Percentiles rank a stretch among this genome's conserved stretches.
phyloP scores from a whole-genome alignment of 768 basidiomycete species.

The Boletus fagicola region DNA sequence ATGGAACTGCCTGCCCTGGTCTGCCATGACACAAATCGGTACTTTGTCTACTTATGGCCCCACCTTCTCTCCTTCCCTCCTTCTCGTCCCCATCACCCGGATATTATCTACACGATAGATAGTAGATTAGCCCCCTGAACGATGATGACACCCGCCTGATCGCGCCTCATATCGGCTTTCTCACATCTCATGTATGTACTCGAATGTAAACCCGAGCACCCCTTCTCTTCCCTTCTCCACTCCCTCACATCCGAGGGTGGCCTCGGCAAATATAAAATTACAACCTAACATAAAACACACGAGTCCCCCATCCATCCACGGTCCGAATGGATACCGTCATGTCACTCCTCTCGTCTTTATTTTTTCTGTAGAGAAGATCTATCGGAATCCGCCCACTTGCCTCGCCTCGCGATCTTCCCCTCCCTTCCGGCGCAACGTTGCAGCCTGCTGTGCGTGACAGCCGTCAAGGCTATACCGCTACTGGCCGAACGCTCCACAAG shows the following conservation, averaged over 20 bases:
- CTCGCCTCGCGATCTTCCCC: conserved; percentile 5
- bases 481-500: conserved; percentile 11
- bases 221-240: no score
- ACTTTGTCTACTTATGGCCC: conserved; percentile 13
- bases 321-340: not conserved
- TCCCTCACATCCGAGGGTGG: not conserved
- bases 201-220: not conserved
- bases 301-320: not conserved
- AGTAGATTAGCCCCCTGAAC: not conserved
- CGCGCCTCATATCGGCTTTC: not conserved
- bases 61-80: not conserved
- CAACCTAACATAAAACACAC: no score
- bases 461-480: conserved; percentile 25
- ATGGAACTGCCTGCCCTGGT: no score
- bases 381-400: not conserved
- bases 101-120: not conserved
- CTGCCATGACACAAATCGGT: not conserved
- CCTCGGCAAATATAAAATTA: not conserved
- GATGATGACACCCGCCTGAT: not conserved
- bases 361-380: conserved; percentile 16
- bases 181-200: not conserved
- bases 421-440: conserved; percentile 13
- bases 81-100: not conserved
- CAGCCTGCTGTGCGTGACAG: conserved; percentile 23
- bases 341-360: not conserved